Evolutionary conservation across 345 rosid species (phyloP).

Genomic region (Eucalyptus pauciflora): DNA sequence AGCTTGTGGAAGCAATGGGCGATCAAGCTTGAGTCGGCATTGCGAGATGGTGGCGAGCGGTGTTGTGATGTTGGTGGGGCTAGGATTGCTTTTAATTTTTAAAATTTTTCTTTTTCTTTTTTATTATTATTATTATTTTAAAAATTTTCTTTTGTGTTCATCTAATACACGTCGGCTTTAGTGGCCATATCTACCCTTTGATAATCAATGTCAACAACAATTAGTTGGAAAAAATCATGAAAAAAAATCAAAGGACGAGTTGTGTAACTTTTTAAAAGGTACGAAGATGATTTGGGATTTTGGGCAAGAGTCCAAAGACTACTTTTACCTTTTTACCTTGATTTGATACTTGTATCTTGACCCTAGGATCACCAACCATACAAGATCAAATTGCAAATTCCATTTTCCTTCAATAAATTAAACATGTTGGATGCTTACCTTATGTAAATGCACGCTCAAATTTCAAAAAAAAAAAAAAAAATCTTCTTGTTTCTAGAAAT

Average conservation of each 20-base stretch:
- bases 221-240: neutral
- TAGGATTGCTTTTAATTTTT: too few relatives aligned
- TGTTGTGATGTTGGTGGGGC: neutral
- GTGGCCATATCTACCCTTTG: neutral
- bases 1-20: neutral
- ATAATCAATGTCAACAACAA: neutral
- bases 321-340: neutral
- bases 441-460: neutral
- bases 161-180: neutral
- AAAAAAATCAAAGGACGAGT: neutral
- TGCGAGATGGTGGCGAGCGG: neutral
- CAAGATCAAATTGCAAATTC: neutral
- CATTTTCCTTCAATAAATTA: neutral
- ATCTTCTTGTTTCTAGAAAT: too few relatives aligned
- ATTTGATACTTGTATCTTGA: too few relatives aligned
- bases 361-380: neutral
- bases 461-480: neutral
- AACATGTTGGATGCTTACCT: neutral
- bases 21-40: neutral
- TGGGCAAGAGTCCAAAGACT: neutral
- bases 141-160: too few relatives aligned
- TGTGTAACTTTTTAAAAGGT: neutral
- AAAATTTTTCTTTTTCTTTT: too few relatives aligned
- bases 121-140: too few relatives aligned
- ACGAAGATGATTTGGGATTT: neutral